Evolutionary conservation across 805 yeast genomes (phyloP), one percentile per base, ranked within the genome.

Genomic region (Hanseniaspora meyeri): DNA sequence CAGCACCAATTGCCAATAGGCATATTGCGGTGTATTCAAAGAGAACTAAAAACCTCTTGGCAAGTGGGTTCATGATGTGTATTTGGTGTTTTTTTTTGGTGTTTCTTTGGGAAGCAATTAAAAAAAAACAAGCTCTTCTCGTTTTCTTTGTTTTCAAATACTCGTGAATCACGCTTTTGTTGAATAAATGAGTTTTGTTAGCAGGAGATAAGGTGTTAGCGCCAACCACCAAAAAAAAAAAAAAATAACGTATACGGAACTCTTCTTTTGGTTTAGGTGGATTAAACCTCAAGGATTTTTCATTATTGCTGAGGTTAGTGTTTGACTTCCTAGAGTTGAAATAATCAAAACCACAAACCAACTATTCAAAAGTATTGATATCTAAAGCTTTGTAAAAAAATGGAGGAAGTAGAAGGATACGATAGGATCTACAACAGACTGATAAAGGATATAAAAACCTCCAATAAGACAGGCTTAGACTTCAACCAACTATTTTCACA

Each of bases 1-100:
- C 74, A 4, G 68, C 75, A 2, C 71, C 76, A 51, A 73, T 67
- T 3, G 72, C 57, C 0, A 61, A 60, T 8, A 72, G 58, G 11
- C 71, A 66, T 12, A 65, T 49, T 10, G 63, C 11, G 3, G 69
- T 57, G 16, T 68, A 69, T 45, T 67, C 62, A 17, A 72, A 49
- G 1, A 73, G 59, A 38, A 31, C 56, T 6, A 52, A 3, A 38
- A 45, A 37, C 38, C 56, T 52, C 14, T 16, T 27, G 14, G 29
- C 45, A n/a, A 45, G 17, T n/a, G 27, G 36, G 16, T 31, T 32
- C 49, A 45, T 45, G 16, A 3, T 45, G 27, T 20, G 14, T 40
- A 6, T 40, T 1, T 10, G 24, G 27, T 40, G n/a, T n/a, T n/a
- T n/a, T 19, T 39, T 17, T 17, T 39, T 39, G 43, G 43, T 39